Evolutionary conservation across 257 asterid species (phyloP), one percentile per base, ranked within the genome.

Genomic region (Fraxinus pennsylvanica): DNA sequence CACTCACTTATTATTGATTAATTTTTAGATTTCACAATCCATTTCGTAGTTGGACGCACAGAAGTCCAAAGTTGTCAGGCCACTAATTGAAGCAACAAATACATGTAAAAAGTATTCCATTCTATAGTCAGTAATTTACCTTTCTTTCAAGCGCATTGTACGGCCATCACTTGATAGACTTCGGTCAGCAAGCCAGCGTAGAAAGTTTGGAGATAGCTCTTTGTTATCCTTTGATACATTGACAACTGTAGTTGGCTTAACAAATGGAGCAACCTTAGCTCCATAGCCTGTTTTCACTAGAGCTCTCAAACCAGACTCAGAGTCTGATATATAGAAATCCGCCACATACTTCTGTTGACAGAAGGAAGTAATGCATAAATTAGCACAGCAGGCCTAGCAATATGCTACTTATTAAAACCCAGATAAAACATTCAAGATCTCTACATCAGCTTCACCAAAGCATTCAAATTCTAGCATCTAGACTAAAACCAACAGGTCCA

Each of bases 281-380:
- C 97, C 96, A 72, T 90, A 85, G 71, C 97, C 97, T 33, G 97
- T 93, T 85, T 92, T 92, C 12, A 92, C 97, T 73, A 91, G 87
- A 33, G 97, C 97, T 86, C 97, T 85, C 82, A 92, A 87, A 74
- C 97, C 97, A 35, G 96, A 81, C 86, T 91, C 96, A 68, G 85
- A 89, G 88, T 92, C 96, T 79, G 97, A 92, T 89, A 92, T 91
- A 78, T 91, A 92, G 69, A 92, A 92, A 76, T 92, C 97, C 9
- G 92, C 93, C 59, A 88, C 92, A 73, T 88, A 76, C 73, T 77
- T 92, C 97, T 92, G 94, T 81, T 74, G 54, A 71, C 71, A 70
- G 61, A 74, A 77, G 69, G 72, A 80, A 69, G 74, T 54, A 75
- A 78, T 19, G 19, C 68, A 68, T 43, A 17, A 74, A 47, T 76